Conservation (phyloP, 352 stramenopile species). For the Globisporangium camurandrum region DNA sequence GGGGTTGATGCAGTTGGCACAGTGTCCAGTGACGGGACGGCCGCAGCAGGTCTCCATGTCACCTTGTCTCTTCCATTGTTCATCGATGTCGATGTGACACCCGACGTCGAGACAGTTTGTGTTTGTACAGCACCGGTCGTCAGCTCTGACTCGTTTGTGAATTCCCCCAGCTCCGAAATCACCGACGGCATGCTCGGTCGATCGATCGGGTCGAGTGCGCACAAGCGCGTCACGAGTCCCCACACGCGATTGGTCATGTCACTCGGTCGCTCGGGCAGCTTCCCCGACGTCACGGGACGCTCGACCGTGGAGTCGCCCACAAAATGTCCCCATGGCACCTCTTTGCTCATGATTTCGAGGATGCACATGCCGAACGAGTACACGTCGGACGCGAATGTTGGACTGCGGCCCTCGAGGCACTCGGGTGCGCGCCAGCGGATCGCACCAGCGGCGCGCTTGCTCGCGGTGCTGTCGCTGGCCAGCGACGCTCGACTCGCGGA, state of each 20-base stretch:
- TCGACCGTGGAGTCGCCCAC: background rate
- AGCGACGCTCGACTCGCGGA: background rate
- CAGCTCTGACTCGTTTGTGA: too few relatives aligned
- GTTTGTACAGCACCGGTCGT: background rate
- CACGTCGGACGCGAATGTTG: background rate
- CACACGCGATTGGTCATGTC: background rate
- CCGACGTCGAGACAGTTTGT: background rate
- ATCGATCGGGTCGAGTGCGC: background rate
- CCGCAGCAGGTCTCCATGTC: too few relatives aligned
- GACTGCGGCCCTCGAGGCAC: background rate
- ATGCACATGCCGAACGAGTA: constrained; percentile 8
- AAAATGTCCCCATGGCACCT: background rate
- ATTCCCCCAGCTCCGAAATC: background rate
- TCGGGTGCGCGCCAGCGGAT: background rate
- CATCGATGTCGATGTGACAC: background rate
- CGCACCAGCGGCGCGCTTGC: background rate
- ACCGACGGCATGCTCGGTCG: background rate
- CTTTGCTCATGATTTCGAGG: background rate
- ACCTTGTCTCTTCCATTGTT: too few relatives aligned
- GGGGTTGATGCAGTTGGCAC: background rate
- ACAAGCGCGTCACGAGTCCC: background rate
- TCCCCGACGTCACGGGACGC: background rate
- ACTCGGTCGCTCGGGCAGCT: background rate
- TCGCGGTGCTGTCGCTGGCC: too few relatives aligned
- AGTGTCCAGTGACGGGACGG: background rate